Evolutionary conservation across 306 rosid species (phyloP).

Genomic region (Biancaea sappan): DNA sequence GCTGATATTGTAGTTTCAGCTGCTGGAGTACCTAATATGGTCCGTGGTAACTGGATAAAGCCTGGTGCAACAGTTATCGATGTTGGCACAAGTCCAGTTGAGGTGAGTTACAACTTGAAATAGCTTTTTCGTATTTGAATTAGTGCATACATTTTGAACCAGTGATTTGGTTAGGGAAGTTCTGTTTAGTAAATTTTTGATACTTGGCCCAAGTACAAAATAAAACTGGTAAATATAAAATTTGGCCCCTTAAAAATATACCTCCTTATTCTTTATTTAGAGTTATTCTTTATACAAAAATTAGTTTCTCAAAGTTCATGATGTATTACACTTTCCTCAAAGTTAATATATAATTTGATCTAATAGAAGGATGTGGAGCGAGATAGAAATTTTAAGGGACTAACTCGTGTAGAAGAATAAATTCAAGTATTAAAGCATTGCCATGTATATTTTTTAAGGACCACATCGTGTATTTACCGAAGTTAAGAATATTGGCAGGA

Average conservation of each 20-base stretch:
- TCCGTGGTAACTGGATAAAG: conserved; percentile 91
- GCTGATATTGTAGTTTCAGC: conserved; percentile 91
- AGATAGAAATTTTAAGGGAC: neutral
- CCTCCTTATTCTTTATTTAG: neutral
- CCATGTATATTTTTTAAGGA: neutral
- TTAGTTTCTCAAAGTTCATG: neutral
- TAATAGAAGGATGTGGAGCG: neutral
- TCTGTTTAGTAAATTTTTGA: neutral
- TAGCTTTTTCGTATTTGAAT: neutral
- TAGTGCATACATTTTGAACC: neutral
- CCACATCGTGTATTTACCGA: neutral
- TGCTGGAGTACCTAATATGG: conserved; percentile 88
- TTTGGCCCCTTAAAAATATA: too few species aligned
- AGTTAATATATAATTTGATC: too few species aligned
- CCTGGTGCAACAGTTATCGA: conserved; percentile 83
- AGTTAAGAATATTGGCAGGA: conserved; percentile 48
- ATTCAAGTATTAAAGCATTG: neutral
- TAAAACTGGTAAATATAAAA: neutral
- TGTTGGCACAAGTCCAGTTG: conserved; percentile 84
- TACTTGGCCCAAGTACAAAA: conserved; percentile 1
- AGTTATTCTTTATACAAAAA: neutral
- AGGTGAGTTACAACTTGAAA: conserved; percentile 54
- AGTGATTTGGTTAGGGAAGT: neutral
- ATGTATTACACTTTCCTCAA: too few species aligned
- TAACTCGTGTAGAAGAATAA: neutral